Conservation (phyloP, 2,329 filamentous ascomycete genomes). For the Penicillium sp. region DNA sequence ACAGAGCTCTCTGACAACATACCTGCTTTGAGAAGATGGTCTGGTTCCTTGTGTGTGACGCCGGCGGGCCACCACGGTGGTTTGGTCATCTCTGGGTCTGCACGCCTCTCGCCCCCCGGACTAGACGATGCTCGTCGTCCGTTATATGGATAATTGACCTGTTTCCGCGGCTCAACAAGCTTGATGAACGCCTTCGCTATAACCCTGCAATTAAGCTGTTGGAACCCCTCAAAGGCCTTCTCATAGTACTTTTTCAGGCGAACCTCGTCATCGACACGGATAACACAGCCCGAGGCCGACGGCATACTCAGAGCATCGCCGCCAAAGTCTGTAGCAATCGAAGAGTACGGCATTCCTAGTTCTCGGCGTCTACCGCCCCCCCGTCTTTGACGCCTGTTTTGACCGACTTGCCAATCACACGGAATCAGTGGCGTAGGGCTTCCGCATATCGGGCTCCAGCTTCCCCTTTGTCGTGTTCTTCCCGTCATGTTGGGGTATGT, state of each 20-base stretch:
- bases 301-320: slow-evolving; percentile 29
- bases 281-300: slow-evolving; percentile 20
- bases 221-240: slow-evolving; percentile 35
- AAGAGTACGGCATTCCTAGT: background rate
- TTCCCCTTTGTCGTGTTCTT: slow-evolving; percentile 13
- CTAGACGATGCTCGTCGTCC: slow-evolving; percentile 25
- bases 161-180: slow-evolving; percentile 41
- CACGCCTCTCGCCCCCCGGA: slow-evolving; percentile 22
- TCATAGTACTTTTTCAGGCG: slow-evolving; percentile 33
- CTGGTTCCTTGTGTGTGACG: slow-evolving; percentile 42
- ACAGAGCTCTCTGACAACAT: slow-evolving; percentile 14
- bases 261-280: slow-evolving; percentile 24
- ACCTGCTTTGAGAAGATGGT: slow-evolving; percentile 43
- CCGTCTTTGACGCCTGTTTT: slow-evolving; percentile 15
- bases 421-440: slow-evolving; percentile 12
- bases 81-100: slow-evolving; percentile 38
- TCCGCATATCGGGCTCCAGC: slow-evolving; percentile 20
- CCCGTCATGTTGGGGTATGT: slow-evolving; percentile 5
- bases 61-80: slow-evolving; percentile 38
- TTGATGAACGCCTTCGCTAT: slow-evolving; percentile 43
- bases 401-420: slow-evolving; percentile 16
- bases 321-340: slow-evolving; percentile 31
- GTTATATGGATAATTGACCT: slow-evolving; percentile 44
- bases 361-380: slow-evolving; percentile 10
- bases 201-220: slow-evolving; percentile 40